Conservation (phyloP, 495 filamentous ascomycete species). For the Penicillium egyptiacum region DNA sequence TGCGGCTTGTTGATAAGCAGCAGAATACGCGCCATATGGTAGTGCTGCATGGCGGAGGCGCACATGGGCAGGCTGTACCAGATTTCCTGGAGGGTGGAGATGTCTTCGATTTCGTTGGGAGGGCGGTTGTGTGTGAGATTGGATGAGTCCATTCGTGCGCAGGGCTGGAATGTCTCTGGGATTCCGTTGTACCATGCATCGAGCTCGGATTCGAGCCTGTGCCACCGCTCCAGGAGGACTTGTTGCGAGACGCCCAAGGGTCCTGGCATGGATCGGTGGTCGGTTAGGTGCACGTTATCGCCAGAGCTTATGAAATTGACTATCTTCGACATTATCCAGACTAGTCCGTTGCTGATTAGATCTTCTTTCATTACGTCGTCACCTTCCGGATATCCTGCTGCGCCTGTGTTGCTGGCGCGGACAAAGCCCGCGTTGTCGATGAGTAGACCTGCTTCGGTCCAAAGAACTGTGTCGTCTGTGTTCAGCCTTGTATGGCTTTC, state of each 20-base stretch:
- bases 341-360: constrained; percentile 59
- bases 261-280: constrained; percentile 36
- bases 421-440: constrained; percentile 58
- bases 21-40: constrained; percentile 64
- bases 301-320: constrained; percentile 60
- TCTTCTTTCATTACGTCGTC: constrained; percentile 59
- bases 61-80: constrained; percentile 66
- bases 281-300: constrained; percentile 43
- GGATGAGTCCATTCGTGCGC: constrained; percentile 41
- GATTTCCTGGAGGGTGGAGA: constrained; percentile 52
- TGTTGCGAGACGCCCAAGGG: constrained; percentile 53
- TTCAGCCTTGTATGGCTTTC: constrained; percentile 60
- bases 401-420: constrained; percentile 49
- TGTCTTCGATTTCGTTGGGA: constrained; percentile 31
- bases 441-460: constrained; percentile 61
- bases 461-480: constrained; percentile 58
- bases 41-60: constrained; percentile 63
- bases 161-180: constrained; percentile 57
- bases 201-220: constrained; percentile 54
- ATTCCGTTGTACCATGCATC: constrained; percentile 59
- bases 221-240: constrained; percentile 57
- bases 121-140: constrained; percentile 19
- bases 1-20: constrained; percentile 63
- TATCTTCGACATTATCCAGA: constrained; percentile 64
- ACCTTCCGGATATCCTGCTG: constrained; percentile 47